phyloP scores from a whole-genome alignment of 495 filamentous ascomycete genomes.

The Tirmania nivea region DNA sequence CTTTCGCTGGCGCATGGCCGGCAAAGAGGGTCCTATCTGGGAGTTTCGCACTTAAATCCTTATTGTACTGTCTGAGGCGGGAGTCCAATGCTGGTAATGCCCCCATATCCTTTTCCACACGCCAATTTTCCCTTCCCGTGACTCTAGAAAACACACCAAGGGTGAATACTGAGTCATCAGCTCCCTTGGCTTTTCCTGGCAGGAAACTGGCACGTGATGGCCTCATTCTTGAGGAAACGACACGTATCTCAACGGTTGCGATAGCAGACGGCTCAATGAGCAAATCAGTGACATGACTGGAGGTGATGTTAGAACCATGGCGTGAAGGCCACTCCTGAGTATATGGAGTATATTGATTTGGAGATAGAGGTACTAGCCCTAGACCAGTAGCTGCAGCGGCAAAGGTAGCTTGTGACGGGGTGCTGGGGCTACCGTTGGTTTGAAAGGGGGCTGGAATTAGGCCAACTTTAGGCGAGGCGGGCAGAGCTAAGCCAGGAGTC shows the following conservation, averaged over 20 bases:
- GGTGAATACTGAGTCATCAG: constrained; percentile 81
- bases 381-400: constrained; percentile 10
- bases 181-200: constrained; percentile 34
- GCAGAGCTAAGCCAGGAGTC: constrained; percentile 27
- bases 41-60: constrained; percentile 39
- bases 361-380: constrained; percentile 23
- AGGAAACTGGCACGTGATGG: constrained; percentile 72
- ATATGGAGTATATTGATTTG: neutral
- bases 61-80: constrained; percentile 41
- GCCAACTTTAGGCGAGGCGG: constrained; percentile 36
- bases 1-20: constrained; percentile 81
- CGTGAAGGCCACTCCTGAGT: neutral
- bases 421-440: constrained; percentile 39
- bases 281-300: constrained; percentile 37
- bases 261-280: constrained; percentile 32
- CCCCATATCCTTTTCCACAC: constrained; percentile 73
- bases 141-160: constrained; percentile 62
- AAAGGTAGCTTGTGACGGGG: neutral
- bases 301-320: neutral
- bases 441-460: constrained; percentile 29
- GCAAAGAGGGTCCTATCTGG: constrained; percentile 73
- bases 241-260: constrained; percentile 59
- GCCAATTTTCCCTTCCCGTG: constrained; percentile 65
- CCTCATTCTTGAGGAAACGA: constrained; percentile 79
- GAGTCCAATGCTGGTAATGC: constrained; percentile 67